A percentile compares a stretch with the other conserved stretches of the same genome.
Conservation (phyloP, 495 filamentous ascomycete species). For the Sporormia fimetaria region DNA sequence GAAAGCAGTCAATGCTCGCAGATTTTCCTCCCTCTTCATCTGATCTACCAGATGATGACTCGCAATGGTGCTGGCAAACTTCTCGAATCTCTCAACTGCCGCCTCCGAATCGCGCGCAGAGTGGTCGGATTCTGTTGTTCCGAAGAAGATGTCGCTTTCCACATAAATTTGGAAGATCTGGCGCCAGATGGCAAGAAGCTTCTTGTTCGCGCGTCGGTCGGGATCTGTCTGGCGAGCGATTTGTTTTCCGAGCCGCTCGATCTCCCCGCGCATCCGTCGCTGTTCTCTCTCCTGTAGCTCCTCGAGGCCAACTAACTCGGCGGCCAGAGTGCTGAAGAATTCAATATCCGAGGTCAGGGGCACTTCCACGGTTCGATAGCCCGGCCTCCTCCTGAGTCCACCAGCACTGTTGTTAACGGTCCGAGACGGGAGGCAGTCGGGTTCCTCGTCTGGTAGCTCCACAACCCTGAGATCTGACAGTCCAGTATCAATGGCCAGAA, state of each 20-base stretch:
- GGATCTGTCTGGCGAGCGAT: constrained; percentile 51
- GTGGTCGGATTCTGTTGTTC: constrained; percentile 48
- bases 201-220: constrained; percentile 39
- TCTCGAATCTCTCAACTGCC: constrained; percentile 32
- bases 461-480: constrained; percentile 21
- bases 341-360: constrained; percentile 54
- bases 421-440: neutral
- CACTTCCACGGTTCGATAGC: constrained; percentile 43
- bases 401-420: neutral
- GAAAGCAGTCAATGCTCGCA: constrained; percentile 47
- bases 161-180: constrained; percentile 61
- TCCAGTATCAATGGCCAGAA: constrained; percentile 32
- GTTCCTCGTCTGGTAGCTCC: constrained; percentile 15
- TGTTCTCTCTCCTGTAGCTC: constrained; percentile 47
- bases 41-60: constrained; percentile 39
- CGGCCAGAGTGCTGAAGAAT: constrained; percentile 56
- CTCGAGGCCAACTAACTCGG: constrained; percentile 50
- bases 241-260: constrained; percentile 43
- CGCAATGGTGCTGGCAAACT: constrained; percentile 25
- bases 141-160: constrained; percentile 62
- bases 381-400: neutral
- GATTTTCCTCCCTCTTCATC: constrained; percentile 50
- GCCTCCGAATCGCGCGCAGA: constrained; percentile 46
- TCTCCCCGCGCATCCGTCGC: constrained; percentile 41
- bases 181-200: constrained; percentile 61